Percentiles rank a stretch among this genome's conserved stretches.
Evolutionary conservation across 1,139 yeast genomes (phyloP).

Genomic region (Candida sojae): DNA sequence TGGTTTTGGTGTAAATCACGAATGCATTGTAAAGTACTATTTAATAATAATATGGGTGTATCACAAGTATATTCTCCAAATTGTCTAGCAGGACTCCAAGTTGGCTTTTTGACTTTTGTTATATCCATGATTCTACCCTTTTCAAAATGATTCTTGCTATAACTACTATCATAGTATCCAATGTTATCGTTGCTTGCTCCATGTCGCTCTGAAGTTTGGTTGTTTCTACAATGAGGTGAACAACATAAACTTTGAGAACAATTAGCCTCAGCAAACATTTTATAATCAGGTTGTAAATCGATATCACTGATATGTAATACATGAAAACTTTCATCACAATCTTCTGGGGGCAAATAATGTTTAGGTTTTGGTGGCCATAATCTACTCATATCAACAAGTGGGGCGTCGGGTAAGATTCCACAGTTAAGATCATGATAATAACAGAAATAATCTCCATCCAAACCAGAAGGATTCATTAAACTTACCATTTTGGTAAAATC

Average conservation of each 20-base stretch:
- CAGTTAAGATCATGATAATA: conserved; percentile 44
- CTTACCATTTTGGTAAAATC: conserved; percentile 50
- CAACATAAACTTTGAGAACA: conserved; percentile 32
- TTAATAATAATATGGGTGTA: conserved; percentile 28
- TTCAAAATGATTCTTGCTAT: conserved; percentile 22
- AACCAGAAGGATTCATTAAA: conserved; percentile 46
- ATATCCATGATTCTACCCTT: conserved; percentile 25
- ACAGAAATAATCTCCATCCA: conserved; percentile 58
- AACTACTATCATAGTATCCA: conserved; percentile 27
- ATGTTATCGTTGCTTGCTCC: conserved; percentile 16
- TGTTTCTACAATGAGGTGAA: conserved; percentile 22
- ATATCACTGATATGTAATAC: conserved; percentile 32
- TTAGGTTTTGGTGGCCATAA: conserved; percentile 44
- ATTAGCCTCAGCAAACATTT: conserved; percentile 28
- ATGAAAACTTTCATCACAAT: conserved; percentile 21
- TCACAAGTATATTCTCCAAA: conserved; percentile 35
- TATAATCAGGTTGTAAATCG: conserved; percentile 26
- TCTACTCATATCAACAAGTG: conserved; percentile 35
- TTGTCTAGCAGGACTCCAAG: conserved; percentile 30
- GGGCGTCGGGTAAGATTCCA: conserved; percentile 47
- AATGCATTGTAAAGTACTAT: conserved; percentile 28
- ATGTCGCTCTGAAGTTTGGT: conserved; percentile 11
- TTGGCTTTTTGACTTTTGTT: conserved; percentile 14
- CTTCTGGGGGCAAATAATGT: conserved; percentile 27
- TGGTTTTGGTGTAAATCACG: conserved; percentile 25